phyloP scores from a whole-genome alignment of 805 yeast genomes.

The Yueomyces sp. region DNA sequence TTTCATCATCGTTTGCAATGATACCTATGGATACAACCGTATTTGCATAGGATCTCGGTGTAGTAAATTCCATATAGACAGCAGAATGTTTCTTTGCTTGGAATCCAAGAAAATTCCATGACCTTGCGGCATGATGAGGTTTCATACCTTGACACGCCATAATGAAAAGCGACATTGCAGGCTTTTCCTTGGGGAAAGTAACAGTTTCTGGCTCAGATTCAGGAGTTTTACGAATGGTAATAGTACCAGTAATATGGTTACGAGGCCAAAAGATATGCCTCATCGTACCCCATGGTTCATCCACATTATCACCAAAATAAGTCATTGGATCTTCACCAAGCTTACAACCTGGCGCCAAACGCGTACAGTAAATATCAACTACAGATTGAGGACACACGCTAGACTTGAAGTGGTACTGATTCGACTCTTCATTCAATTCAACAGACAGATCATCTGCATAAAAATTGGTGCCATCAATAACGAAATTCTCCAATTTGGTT shows the following conservation, averaged over 20 bases:
- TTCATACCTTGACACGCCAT: slow-evolving; percentile 98
- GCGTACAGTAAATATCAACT: slow-evolving; percentile 53
- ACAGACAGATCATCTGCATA: slow-evolving; percentile 63
- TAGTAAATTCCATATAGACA: slow-evolving; percentile 87
- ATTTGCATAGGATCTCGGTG: slow-evolving; percentile 80
- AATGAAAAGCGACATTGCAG: slow-evolving; percentile 60
- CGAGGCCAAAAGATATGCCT: slow-evolving; percentile 97
- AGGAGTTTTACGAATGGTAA: slow-evolving; percentile 30
- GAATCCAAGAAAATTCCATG: slow-evolving; percentile 90
- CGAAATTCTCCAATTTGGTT: slow-evolving; percentile 71
- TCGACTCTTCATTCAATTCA: slow-evolving; percentile 41
- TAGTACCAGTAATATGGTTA: slow-evolving; percentile 52
- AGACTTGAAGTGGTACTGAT: slow-evolving; percentile 44
- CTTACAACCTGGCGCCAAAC: slow-evolving; percentile 67
- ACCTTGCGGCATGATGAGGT: slow-evolving; percentile 96
- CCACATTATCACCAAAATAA: slow-evolving; percentile 69
- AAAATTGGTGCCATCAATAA: slow-evolving; percentile 61
- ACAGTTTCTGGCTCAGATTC: slow-evolving; percentile 5
- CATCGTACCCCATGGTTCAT: slow-evolving; percentile 94
- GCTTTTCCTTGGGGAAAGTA: slow-evolving; percentile 13
- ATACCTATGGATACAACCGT: slow-evolving; percentile 74
- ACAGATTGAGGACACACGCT: slow-evolving; percentile 52
- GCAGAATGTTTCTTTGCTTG: slow-evolving; percentile 65
- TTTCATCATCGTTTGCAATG: slow-evolving; percentile 47
- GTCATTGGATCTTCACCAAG: slow-evolving; percentile 84